Evolutionary conservation across 148 eudicot species (phyloP), one percentile per base, ranked within the genome.

Genomic region (Silene latifolia): DNA sequence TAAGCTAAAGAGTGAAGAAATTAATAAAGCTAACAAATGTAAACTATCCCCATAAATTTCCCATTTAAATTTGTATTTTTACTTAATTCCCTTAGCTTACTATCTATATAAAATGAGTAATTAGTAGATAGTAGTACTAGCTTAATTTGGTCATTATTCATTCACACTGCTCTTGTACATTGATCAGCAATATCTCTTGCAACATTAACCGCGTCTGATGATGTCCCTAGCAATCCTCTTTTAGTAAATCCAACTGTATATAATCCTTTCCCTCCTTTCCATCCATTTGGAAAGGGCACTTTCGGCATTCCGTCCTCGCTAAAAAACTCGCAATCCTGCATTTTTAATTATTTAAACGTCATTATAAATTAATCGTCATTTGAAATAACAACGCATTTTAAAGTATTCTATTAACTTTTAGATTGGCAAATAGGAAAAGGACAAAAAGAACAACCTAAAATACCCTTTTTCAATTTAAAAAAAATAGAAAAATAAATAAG

Each of bases 181-280:
- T 88, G 88, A 77, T 84, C 79, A n/a, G 86, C 80, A 66, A 95
- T 85, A 59, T 95, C 94, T 61, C 61, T 68, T 8, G 98, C 96
- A 9, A 90, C 85, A 46, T 92, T 86, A 24, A 83, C 44, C 9
- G 98, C 91, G 62, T 94, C 98, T 24, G 88, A 87, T 54, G 93
- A 75, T 25, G 91, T 80, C 8, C 98, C 98, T 4, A 89, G 86
- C n/a, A 94, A 84, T 4, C 98, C 98, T 81, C 93, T 86, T 81
- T 82, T 88, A 9, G 97, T 90, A 81, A 95, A 92, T 59, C 99
- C 99, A 1, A 90, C 99, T 9, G 96, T 80, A 69, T 90, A 95
- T 81, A 95, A 77, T 54, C 99, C 97, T 17, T 87, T 88, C 67
- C 85, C 87, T 46, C 96, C 98, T 82, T 85, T 94, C 97, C 97